Evolutionary conservation across 345 rosid species (phyloP).

Genomic region (Hibiscus tridactylites): DNA sequence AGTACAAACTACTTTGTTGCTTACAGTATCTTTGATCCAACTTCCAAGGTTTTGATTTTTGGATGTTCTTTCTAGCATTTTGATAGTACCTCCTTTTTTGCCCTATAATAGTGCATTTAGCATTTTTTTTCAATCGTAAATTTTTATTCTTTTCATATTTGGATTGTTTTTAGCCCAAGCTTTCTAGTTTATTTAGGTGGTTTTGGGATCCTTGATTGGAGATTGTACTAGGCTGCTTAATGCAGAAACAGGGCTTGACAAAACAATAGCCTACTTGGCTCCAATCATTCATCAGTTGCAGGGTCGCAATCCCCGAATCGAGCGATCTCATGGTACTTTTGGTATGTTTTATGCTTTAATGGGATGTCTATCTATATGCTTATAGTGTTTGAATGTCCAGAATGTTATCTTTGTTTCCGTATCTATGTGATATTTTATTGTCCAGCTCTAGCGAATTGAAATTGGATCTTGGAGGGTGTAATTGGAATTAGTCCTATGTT

Average conservation of each 20-base stretch:
- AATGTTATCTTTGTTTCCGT: not conserved
- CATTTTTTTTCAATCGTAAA: not conserved
- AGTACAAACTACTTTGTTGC: not conserved
- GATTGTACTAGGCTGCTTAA: constrained; percentile 59
- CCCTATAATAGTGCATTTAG: not conserved
- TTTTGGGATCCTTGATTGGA: constrained; percentile 13
- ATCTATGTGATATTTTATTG: not conserved
- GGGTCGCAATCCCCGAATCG: constrained; percentile 44
- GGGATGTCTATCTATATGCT: not conserved
- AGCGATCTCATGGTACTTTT: constrained; percentile 74
- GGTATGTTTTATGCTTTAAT: constrained; percentile 31
- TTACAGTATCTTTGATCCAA: not conserved
- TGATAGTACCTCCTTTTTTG: not conserved
- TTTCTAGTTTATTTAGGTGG: not conserved
- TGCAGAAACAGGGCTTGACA: constrained; percentile 92
- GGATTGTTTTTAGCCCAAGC: not conserved
- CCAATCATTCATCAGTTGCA: constrained; percentile 83
- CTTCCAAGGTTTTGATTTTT: not conserved
- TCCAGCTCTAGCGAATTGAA: not conserved
- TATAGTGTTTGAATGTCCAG: not conserved
- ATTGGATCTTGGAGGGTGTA: not conserved
- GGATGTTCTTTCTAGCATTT: not conserved
- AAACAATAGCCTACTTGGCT: constrained; percentile 84
- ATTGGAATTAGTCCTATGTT: not conserved
- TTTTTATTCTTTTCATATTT: not conserved